Base-by-base conservation (phyloP, 306 rosid genomes). In the Pterocarpus santalinus region DNA sequence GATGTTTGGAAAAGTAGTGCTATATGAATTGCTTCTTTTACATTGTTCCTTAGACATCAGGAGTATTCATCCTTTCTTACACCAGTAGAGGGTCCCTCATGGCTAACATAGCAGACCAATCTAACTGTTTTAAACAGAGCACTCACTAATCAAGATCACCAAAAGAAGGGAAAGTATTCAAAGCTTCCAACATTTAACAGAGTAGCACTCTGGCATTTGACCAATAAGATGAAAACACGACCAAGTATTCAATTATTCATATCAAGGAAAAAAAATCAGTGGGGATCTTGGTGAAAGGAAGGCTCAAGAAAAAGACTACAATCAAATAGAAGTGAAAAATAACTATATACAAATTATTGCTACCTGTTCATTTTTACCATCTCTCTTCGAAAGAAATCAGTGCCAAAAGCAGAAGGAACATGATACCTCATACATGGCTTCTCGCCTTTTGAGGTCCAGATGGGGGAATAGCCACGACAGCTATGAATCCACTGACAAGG, bases 381-480 rank as follows among this genome's bases (percentile, higher is more conserved):
- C 85, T 70, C 52, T 65, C 76, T 74, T 74, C 62, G 8, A 65
- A 69, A 56, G 75, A 81, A 81, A 67, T 53, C 69, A 39, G 16
- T 41, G 79, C 33, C 82, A 55, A 76, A 80, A 81, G 86, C 32
- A 66, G 81, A 84, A 84, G 75, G 82, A 85, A 78, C 82, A 78
- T 28, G 80, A 84, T 90, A 91, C 96, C 95, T 95, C 93, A 93
- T 82, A 88, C 85, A 44, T 76, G 72, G 75, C 85, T 72, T 87
- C 92, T 85, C 77, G 91, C 84, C 84, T 87, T 96, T 83, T 82
- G 94, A 78, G 86, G 80, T 79, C 91, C 76, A 67, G 98, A 78
- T 65, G 87, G 97, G 36, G 97, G 96, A 82, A 96, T 91, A 46
- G 93, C 93, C 82, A 93, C 78, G 85, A 96, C 79, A 86, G 97